Evolutionary conservation across 2,329 filamentous ascomycete genomes (phyloP).

Genomic region (Rutstroemia sp.): DNA sequence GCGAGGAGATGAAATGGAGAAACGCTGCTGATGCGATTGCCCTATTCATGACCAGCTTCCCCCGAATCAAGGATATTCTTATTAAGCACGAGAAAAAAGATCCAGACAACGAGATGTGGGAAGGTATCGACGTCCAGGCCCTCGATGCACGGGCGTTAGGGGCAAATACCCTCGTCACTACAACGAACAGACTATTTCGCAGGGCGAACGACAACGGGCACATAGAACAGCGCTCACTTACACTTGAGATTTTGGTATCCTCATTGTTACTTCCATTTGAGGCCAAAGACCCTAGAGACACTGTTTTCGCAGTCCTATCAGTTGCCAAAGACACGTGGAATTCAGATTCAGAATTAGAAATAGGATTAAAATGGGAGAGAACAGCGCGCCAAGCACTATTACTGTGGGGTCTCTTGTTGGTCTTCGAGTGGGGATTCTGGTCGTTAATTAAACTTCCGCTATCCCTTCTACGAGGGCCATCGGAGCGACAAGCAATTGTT

Average conservation of each 20-base stretch:
- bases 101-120: background rate
- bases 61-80: constrained; percentile 9
- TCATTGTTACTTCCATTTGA: constrained; percentile 17
- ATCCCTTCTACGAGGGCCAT: background rate
- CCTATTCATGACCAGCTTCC: constrained; percentile 15
- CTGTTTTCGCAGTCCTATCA: constrained; percentile 15
- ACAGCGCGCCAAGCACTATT: background rate
- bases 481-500: background rate
- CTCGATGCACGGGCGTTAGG: constrained; percentile 15
- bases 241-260: constrained; percentile 15
- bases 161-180: constrained; percentile 14
- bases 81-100: background rate
- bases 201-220: constrained; percentile 10
- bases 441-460: background rate
- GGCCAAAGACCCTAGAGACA: constrained; percentile 15
- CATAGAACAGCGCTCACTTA: constrained; percentile 14
- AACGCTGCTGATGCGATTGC: constrained; percentile 13
- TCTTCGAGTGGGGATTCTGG: background rate
- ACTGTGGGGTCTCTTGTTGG: background rate
- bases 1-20: constrained; percentile 13
- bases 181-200: constrained; percentile 15
- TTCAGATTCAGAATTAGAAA: background rate
- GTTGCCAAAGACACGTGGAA: constrained; percentile 15
- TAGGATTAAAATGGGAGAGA: background rate
- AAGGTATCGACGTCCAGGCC: background rate